Evolutionary conservation across 768 basidiomycete species (phyloP), one percentile per base, ranked within the genome.

Genomic region (Tephrocybe sp.): DNA sequence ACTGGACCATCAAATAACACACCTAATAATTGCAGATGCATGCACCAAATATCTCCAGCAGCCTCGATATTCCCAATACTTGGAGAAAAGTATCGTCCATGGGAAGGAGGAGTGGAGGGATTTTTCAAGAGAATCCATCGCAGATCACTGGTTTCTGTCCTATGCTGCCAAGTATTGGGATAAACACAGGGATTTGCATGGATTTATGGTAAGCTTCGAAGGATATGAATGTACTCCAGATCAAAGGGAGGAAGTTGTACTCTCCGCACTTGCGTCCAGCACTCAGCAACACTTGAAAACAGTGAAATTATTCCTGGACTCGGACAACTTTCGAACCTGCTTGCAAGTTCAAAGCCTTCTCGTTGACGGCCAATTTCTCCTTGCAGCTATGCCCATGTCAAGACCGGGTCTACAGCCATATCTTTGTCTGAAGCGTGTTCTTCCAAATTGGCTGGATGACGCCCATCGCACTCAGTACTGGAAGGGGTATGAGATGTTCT

Each of bases 101-200:
- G 43, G 26, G 15, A 44, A 44, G 30, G 43, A 44, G 24, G 25
- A 44, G n/a, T 44, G 43, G 43, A 30, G 25, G 10, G 43, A 30
- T 28, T 10, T 15, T 26, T 12, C 28, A 12, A 23, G 26, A 30
- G 24, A 18, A 15, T 10, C 43, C 30, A 44, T 44, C 17, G 11
- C 43, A 2, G 43, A 30, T 28, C 43, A 44, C 30, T 23, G 43
- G 10, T 44, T 44, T 26, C n/a, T 44, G 43, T 44, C 43, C 26
- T 44, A 44, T 32, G 43, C 43, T 28, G 43, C 43, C 43, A 44
- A 44, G 18, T 44, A 44, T 23, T 44, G 43, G 43, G 25, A 28
- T n/a, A 44, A 44, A 30, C 43, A 44, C 28, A 2, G 43, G 12
- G 43, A 44, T 44, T 10, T 28, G 10, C n/a, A n/a, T n/a, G n/a